Evolutionary conservation across 345 rosid species (phyloP).

Genomic region (Ceriops decandra): DNA sequence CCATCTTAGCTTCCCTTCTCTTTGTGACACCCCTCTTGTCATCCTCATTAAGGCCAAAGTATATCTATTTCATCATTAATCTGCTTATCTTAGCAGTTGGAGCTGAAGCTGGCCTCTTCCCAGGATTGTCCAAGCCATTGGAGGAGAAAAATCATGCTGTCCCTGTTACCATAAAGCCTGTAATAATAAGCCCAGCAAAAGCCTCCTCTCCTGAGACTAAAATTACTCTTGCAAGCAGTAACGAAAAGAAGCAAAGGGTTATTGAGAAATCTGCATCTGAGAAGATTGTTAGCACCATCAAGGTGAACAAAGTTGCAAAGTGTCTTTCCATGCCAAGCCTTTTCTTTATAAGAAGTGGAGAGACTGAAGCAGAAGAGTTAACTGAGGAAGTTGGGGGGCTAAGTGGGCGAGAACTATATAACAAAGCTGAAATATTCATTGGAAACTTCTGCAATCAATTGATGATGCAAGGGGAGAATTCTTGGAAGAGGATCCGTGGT

Average conservation of each 20-base stretch:
- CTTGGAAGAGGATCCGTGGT: conserved; percentile 38
- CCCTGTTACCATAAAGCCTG: conserved; percentile 7
- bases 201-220: not conserved
- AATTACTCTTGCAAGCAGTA: too few relatives aligned
- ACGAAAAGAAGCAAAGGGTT: conserved; percentile 17
- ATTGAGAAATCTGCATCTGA: conserved; percentile 35
- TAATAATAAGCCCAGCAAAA: conserved; percentile 1
- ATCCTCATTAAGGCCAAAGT: too few relatives aligned
- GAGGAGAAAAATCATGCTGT: too few relatives aligned
- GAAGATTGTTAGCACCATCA: conserved; percentile 22
- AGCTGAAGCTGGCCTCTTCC: too few relatives aligned
- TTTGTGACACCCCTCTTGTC: too few relatives aligned
- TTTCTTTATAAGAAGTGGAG: conserved; percentile 52
- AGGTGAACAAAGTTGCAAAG: conserved; percentile 31
- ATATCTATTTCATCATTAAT: too few relatives aligned
- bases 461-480: conserved; percentile 68
- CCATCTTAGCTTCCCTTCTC: too few relatives aligned
- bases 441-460: conserved; percentile 61
- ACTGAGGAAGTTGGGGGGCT: conserved; percentile 28
- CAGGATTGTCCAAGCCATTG: too few relatives aligned
- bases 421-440: conserved; percentile 57
- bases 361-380: conserved; percentile 20
- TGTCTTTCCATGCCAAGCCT: conserved; percentile 58
- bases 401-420: conserved; percentile 24
- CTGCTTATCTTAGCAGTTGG: too few relatives aligned